These are phyloP conservation scores for Nemania sp. DNA, from an alignment of 2,329 filamentous ascomycete genomes.

Conservation along the genomic window DNA sequence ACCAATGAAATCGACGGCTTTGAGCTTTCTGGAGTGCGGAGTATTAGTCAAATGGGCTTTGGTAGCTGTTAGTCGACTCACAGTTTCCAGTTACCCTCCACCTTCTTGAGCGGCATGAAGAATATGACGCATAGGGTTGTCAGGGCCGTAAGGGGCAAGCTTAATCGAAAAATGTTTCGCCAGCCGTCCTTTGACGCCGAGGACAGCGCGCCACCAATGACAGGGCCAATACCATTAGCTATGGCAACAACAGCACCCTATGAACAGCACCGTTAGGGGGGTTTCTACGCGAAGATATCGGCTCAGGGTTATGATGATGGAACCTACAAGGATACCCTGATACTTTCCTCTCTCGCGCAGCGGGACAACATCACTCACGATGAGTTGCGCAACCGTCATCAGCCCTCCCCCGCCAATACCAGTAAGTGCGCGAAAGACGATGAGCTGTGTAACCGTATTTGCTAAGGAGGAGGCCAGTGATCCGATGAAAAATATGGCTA, in stretches of 20 bases:
- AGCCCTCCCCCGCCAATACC: constrained; percentile 37
- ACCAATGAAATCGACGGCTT: constrained; percentile 55
- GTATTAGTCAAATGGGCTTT: not conserved
- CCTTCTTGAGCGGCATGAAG: constrained; percentile 60
- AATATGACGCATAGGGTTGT: constrained; percentile 53
- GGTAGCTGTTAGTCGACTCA: constrained; percentile 28
- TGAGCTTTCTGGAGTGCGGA: constrained; percentile 44
- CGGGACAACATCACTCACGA: constrained; percentile 38
- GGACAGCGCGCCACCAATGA: constrained; percentile 56
- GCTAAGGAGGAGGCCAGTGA: constrained; percentile 49
- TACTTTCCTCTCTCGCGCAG: constrained; percentile 38
- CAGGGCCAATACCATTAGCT: constrained; percentile 57
- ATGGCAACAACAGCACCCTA: constrained; percentile 55
- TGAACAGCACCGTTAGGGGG: not conserved
- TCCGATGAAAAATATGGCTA: constrained; percentile 48
- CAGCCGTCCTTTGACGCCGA: constrained; percentile 50
- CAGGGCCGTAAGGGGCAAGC: constrained; percentile 54
- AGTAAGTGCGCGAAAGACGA: constrained; percentile 46
- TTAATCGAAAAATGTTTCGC: constrained; percentile 59
- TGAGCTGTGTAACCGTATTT: constrained; percentile 45
- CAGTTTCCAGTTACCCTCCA: constrained; percentile 54
- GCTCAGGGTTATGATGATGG: not conserved
- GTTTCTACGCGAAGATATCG: no score
- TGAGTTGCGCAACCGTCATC: constrained; percentile 38
- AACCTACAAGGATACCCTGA: constrained; percentile 44